These are phyloP conservation scores for Aegilops speltoides DNA, from an alignment of 176 grass and related monocot genomes.

Conservation along the genomic window DNA sequence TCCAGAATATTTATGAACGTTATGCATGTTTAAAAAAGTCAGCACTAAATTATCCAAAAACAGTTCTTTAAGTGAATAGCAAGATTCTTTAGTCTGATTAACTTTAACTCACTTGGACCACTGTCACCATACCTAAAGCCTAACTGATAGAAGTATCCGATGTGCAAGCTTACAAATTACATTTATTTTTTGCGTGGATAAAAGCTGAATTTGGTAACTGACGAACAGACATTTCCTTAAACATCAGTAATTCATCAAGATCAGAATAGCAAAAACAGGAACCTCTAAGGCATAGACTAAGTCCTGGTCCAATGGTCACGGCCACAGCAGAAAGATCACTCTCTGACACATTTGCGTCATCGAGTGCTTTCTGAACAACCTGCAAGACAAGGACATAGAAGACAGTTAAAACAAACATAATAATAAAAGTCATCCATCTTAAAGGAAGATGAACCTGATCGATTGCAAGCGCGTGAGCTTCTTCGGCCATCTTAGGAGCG, in stretches of 20 bases:
- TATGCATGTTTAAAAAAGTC: neutral
- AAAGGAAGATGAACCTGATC: constrained; percentile 55
- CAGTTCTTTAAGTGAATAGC: neutral
- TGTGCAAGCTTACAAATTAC: neutral
- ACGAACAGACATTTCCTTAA: neutral
- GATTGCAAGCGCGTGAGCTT: constrained; percentile 83
- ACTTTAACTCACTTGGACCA: neutral
- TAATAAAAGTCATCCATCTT: neutral
- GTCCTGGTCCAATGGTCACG: constrained; percentile 87
- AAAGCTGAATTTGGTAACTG: neutral
- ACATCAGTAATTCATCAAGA: neutral
- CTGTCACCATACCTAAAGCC: neutral
- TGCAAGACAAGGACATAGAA: constrained; percentile 29
- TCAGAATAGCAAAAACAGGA: neutral
- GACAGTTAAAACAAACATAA: neutral
- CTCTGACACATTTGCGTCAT: constrained; percentile 65
- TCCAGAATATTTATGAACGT: no score
- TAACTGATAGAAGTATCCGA: neutral
- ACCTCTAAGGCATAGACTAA: constrained; percentile 96
- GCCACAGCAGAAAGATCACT: constrained; percentile 83
- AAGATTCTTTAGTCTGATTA: neutral
- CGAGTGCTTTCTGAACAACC: constrained; percentile 85
- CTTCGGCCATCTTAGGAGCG: constrained; percentile 91
- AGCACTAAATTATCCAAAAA: neutral
- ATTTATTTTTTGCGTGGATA: neutral